phyloP scores from a whole-genome alignment of 257 asterid species.

The Solanum peruvianum region DNA sequence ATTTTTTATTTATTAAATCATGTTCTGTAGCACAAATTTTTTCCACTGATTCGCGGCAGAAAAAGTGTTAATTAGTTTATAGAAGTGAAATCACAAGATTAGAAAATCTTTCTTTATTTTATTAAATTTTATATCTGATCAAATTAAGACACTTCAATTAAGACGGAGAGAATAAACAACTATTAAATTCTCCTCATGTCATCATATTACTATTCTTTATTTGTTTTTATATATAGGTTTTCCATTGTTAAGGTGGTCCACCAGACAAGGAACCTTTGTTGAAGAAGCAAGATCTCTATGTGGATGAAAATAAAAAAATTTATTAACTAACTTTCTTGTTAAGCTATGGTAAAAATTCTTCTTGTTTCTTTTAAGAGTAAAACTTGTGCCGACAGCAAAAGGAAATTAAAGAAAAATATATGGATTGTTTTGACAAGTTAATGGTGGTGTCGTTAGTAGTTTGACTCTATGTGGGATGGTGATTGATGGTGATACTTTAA shows the following conservation, averaged over 20 bases:
- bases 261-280: conserved; percentile 41
- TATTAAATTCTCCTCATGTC: background rate
- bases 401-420: background rate
- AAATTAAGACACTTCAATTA: background rate
- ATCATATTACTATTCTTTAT: conserved; percentile 24
- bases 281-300: conserved; percentile 22
- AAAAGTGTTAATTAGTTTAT: background rate
- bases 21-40: no score
- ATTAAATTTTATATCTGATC: background rate
- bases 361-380: background rate
- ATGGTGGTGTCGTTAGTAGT: background rate
- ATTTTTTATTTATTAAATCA: no score
- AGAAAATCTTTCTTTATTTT: background rate
- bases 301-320: background rate
- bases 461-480: conserved; percentile 7
- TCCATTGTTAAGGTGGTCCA: conserved; percentile 10
- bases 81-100: background rate
- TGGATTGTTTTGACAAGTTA: background rate
- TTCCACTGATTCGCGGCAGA: background rate
- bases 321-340: conserved; percentile 19
- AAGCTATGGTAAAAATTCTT: background rate
- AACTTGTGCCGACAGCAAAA: conserved; percentile 16
- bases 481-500: conserved; percentile 13
- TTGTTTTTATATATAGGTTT: background rate
- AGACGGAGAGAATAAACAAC: background rate